Evolutionary conservation across 345 rosid species (phyloP).

Genomic region (Mercurialis annua): DNA sequence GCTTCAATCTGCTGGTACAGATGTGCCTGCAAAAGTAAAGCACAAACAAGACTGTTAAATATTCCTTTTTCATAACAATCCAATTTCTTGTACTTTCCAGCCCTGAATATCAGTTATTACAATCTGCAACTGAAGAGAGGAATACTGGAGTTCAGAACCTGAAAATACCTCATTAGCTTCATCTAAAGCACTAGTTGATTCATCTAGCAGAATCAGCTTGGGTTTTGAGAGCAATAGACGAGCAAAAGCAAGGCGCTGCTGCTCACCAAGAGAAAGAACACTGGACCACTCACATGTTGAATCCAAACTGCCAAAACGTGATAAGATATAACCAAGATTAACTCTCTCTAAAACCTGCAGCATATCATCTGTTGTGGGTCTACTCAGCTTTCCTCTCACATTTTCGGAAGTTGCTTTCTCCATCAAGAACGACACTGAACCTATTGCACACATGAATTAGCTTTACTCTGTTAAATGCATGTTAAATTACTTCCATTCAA

Average conservation of each 20-base stretch:
- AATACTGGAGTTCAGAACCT: neutral
- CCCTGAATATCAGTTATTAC: neutral
- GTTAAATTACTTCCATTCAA: neutral
- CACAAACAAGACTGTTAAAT: slow-evolving; percentile 5
- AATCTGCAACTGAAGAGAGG: neutral
- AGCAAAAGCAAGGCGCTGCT: slow-evolving; percentile 92
- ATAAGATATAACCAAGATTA: slow-evolving; percentile 59
- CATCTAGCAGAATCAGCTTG: slow-evolving; percentile 74
- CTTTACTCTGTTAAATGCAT: neutral
- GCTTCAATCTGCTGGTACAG: slow-evolving; percentile 64
- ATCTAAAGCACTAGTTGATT: slow-evolving; percentile 93
- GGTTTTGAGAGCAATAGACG: slow-evolving; percentile 81
- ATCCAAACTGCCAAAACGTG: slow-evolving; percentile 74
- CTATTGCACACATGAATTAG: slow-evolving; percentile 29
- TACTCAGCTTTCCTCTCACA: slow-evolving; percentile 27
- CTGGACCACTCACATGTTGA: slow-evolving; percentile 79
- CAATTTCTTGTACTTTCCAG: neutral
- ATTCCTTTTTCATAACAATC: neutral
- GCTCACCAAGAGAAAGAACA: slow-evolving; percentile 96
- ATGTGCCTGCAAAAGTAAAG: slow-evolving; percentile 43
- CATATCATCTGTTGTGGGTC: slow-evolving; percentile 70
- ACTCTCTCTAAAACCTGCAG: slow-evolving; percentile 60
- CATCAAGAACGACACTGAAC: slow-evolving; percentile 45
- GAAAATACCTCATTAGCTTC: slow-evolving; percentile 77
- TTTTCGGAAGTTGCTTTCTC: slow-evolving; percentile 23